Base-by-base conservation (phyloP, 2,329 filamentous ascomycete species). In the Paraphaeosphaeria minitans region DNA sequence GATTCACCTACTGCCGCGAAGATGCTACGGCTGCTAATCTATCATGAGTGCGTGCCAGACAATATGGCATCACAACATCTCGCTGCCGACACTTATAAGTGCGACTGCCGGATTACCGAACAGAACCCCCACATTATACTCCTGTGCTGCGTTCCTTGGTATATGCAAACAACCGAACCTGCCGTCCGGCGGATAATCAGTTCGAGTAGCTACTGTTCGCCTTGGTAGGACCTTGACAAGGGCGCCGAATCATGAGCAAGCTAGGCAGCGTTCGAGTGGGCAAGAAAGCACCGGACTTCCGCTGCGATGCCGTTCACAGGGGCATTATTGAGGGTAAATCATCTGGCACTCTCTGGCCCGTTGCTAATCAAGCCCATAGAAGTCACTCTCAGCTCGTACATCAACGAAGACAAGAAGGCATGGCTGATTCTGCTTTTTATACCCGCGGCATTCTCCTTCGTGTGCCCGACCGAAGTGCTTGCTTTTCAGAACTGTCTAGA, bases 361-460 rank as follows among this genome's bases (percentile, higher is more conserved):
- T 21, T 33, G 33, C 57, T 66, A 13, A 68, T 48, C n/a, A 29
- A 43, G 22, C n/a, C 19, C 7, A n/a, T 24, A 72, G 71, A 72
- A 41, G 66, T 70, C 4, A 59, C 62, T 1, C 59, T 72, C 21
- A 60, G 54, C 19, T 64, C 69, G 14, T 73, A 69, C 43, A 67
- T 72, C 39, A 59, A 45, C 10, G 55, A 56, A 35, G 22, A 49
- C 50, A 35, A 49, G 24, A 16, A 42, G 39, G 33, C 60, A n/a
- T 73, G 71, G 69, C 61, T 73, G n/a, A 66, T 74, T 10, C 51
- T 75, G 5, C 56, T 73, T 10, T 75, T 74, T 55, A 73, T 72
- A 8, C 70, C 72, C 6, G 67, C 67, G 3, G 71, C 72, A 8
- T 75, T 73, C 51, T 68, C 64, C 33, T 75, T 71, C 47, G 69